These are phyloP conservation scores for Fusarium buharicum DNA, from an alignment of 2,329 filamentous ascomycete species.

Conservation along the genomic window DNA sequence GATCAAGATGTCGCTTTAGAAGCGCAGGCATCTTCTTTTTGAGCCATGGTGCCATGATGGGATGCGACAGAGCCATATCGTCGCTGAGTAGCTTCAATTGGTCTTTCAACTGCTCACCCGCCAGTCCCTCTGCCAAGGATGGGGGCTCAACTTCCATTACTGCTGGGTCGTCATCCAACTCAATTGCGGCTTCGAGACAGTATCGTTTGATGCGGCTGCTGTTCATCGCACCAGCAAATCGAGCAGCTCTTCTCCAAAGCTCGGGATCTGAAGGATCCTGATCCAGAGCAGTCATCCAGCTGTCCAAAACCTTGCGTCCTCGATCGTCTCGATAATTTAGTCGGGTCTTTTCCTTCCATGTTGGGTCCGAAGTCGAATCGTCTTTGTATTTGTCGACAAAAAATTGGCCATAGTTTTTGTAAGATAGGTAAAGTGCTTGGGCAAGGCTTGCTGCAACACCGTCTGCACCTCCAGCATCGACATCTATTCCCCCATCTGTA, in stretches of 20 bases:
- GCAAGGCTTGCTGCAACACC: conserved; percentile 82
- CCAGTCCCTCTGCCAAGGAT: conserved; percentile 70
- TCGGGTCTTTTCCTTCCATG: conserved; percentile 52
- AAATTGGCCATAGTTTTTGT: conserved; percentile 96
- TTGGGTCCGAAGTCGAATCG: conserved; percentile 59
- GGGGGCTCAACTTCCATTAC: conserved; percentile 70
- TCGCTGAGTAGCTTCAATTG: conserved; percentile 65
- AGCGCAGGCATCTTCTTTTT: conserved; percentile 62
- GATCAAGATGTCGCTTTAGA: conserved; percentile 67
- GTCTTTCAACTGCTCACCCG: conserved; percentile 69
- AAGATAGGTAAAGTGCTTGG: conserved; percentile 90
- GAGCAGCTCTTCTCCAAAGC: conserved; percentile 69
- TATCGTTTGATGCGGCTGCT: conserved; percentile 68
- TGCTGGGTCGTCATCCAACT: conserved; percentile 73
- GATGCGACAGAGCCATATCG: conserved; percentile 67
- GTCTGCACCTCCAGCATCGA: conserved; percentile 72
- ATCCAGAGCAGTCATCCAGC: conserved; percentile 69
- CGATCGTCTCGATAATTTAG: conserved; percentile 47
- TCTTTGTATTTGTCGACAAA: conserved; percentile 72
- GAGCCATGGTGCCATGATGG: conserved; percentile 67
- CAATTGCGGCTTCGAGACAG: conserved; percentile 73
- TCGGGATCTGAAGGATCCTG: conserved; percentile 75
- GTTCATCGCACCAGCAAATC: conserved; percentile 67
- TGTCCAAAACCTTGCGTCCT: conserved; percentile 61
- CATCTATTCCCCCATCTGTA: conserved; percentile 60